Percentiles rank a stretch among this genome's conserved stretches.
Conservation (phyloP, 345 rosid genomes). For the Eucalyptus regnans region DNA sequence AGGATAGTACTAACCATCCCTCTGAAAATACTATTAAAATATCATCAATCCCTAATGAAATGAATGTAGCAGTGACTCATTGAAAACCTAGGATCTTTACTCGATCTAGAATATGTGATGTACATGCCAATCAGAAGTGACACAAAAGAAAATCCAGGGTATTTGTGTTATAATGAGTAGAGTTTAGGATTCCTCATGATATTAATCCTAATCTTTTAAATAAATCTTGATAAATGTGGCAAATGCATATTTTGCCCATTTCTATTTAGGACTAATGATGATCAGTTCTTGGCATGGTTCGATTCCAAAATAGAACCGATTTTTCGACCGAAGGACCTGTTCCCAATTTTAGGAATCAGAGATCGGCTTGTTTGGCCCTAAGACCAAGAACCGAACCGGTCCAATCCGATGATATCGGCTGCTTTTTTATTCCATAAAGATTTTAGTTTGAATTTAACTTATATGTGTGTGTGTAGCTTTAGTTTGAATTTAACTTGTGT, state of each 20-base stretch:
- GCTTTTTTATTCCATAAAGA: too few relatives aligned
- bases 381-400: accelerated
- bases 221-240: not conserved
- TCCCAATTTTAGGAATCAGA: accelerated
- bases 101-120: not conserved
- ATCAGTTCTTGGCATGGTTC: accelerated
- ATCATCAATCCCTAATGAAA: not conserved
- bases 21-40: accelerated
- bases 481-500: too few relatives aligned
- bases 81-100: not conserved
- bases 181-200: too few relatives aligned
- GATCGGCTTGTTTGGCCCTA: accelerated
- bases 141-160: too few relatives aligned
- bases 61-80: not conserved
- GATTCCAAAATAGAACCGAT: accelerated
- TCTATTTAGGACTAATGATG: not conserved
- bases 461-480: too few relatives aligned
- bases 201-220: not conserved
- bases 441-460: too few relatives aligned
- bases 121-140: too few relatives aligned
- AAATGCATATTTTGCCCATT: not conserved
- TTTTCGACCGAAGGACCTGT: accelerated
- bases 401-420: accelerated
- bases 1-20: too few relatives aligned
- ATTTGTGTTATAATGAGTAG: not conserved